Conservation (phyloP, 2,329 filamentous ascomycete species). For the Drechmeria coniospora region DNA sequence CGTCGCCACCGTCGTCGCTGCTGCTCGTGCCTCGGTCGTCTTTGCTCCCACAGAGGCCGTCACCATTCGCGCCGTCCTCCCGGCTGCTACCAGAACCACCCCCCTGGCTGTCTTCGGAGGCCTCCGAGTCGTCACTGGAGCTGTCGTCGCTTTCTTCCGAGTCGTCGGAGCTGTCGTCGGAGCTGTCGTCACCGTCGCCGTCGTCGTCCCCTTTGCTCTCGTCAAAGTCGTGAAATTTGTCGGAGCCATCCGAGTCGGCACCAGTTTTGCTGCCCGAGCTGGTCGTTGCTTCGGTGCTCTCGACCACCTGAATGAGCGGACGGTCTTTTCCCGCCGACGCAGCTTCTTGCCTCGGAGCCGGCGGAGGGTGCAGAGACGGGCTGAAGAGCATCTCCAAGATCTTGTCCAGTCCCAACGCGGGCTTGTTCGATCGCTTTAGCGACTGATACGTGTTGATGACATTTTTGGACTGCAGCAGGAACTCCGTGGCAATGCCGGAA, state of each 20-base stretch:
- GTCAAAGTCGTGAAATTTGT: slow-evolving; percentile 5
- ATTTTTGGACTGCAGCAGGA: slow-evolving; percentile 18
- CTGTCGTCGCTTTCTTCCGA: slow-evolving; percentile 5
- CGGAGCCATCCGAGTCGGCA: slow-evolving; percentile 2
- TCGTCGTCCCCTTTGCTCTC: slow-evolving; percentile 3
- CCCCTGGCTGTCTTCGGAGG: slow-evolving; percentile 3
- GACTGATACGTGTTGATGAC: slow-evolving; percentile 21
- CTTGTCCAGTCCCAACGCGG: slow-evolving; percentile 16
- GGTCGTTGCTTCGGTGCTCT: slow-evolving; percentile 4
- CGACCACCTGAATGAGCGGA: slow-evolving; percentile 14
- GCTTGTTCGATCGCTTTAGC: slow-evolving; percentile 17
- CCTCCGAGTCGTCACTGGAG: slow-evolving; percentile 9
- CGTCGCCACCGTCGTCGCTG: background rate
- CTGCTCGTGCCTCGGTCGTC: no score
- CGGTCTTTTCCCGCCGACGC: no score
- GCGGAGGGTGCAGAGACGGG: background rate
- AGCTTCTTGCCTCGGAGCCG: no score
- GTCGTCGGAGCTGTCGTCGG: slow-evolving; percentile 8
- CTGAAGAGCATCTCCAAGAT: slow-evolving; percentile 15
- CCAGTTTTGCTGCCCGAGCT: background rate
- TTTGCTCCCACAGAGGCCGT: no score
- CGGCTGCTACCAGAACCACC: no score
- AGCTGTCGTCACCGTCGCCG: slow-evolving; percentile 5
- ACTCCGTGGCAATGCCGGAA: slow-evolving; percentile 18
- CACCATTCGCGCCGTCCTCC: no score